These are phyloP conservation scores for Cladorrhinum sp. DNA, from an alignment of 2,329 filamentous ascomycete genomes.

Conservation along the genomic window DNA sequence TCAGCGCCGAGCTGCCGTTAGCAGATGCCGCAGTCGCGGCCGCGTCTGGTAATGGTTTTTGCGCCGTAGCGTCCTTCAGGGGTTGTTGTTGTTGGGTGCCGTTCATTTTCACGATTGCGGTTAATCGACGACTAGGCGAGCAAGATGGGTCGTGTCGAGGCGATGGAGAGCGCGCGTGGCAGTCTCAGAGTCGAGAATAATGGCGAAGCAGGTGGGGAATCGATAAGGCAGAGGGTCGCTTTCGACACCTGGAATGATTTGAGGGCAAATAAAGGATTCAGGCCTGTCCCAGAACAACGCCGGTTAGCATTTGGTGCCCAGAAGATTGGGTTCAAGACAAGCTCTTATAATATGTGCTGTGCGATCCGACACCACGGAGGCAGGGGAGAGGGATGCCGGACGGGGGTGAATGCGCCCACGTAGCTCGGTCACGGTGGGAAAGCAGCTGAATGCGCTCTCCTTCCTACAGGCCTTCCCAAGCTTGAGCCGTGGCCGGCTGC, in stretches of 20 bases:
- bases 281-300: conserved; percentile 14
- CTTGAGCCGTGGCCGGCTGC: background rate
- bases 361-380: conserved; percentile 14
- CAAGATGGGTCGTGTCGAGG: conserved; percentile 6
- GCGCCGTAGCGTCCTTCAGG: conserved; percentile 14
- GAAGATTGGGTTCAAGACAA: conserved; percentile 15
- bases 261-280: conserved; percentile 10
- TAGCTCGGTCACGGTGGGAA: conserved; percentile 18
- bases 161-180: conserved; percentile 13
- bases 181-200: conserved; percentile 6
- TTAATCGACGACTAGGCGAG: conserved; percentile 13
- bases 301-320: conserved; percentile 23
- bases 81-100: conserved; percentile 27
- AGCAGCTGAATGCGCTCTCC: conserved; percentile 19
- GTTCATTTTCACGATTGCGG: conserved; percentile 26
- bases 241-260: conserved; percentile 2
- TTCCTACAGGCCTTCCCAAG: background rate
- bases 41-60: conserved; percentile 15
- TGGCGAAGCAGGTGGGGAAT: conserved; percentile 7
- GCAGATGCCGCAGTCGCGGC: conserved; percentile 18
- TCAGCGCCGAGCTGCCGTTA: conserved; percentile 31
- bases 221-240: conserved; percentile 11
- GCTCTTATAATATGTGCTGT: conserved; percentile 17
- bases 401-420: conserved; percentile 8
- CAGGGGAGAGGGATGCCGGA: conserved; percentile 12